Base-by-base conservation (phyloP, 768 basidiomycete species). In the Rhizopogon roseolus region DNA sequence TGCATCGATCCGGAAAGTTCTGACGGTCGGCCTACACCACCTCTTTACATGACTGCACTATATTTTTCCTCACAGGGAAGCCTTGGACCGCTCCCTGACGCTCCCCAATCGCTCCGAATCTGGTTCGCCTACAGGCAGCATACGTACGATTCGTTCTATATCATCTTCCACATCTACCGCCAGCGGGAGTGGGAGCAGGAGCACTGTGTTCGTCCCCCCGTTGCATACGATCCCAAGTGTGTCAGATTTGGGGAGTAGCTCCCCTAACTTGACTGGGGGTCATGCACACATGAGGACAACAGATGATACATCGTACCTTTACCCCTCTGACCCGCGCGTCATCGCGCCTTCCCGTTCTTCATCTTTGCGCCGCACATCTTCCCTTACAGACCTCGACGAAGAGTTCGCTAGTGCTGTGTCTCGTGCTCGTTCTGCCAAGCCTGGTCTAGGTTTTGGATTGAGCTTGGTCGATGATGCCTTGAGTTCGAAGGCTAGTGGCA, bases 191-290 rank as follows among this genome's bases (percentile, higher is more conserved):
- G 77, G 88, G 2, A 88, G 87, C 8, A 78, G 83, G 0, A 88
- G 86, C 3, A 90, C 88, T 1, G 80, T 85, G 34, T 92, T 88
- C 61, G 81, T 92, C 1, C 90, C 90, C 0, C 88, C 90, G 1
- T 66, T 90, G n/a, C 76, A 81, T 51, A 76, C 79, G 2, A 75
- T 90, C 28, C 85, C 85, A 0, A 88, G 89, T 17, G 77, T 92
- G 11, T 83, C 85, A 0, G 88, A 90, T 55, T 68, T 86, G 54
- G 62, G 46, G 19, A 48, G 46, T n/a, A 34, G 14, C 22, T 48
- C 45, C 2, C 45, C 45, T 10, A 46, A 29, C 14, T 29, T 46
- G 32, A 32, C 17, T 22, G 46, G 22, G 22, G 22, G 46, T 14
- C 65, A 34, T 22, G 45, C 32, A 56, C 82, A 83, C 55, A 78